Conservation (phyloP, 805 yeast genomes). For the Metschnikowia rubicola region DNA sequence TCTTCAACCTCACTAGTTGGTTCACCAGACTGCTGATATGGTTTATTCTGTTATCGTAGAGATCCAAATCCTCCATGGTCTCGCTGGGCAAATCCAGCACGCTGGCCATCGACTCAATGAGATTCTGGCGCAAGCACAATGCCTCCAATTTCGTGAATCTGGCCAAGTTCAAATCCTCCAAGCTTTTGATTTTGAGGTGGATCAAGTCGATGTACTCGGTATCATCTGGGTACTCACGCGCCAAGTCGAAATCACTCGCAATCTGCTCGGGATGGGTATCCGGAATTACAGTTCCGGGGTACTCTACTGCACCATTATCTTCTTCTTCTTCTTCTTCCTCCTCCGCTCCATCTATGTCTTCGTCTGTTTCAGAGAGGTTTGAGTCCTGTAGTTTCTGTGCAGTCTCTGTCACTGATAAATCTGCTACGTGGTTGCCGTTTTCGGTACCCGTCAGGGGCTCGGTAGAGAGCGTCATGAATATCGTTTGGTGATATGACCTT, state of each 20-base stretch:
- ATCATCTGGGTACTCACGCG: slow-evolving; percentile 55
- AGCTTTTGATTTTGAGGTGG: slow-evolving; percentile 62
- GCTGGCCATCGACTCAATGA: slow-evolving; percentile 62
- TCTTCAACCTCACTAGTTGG: slow-evolving; percentile 52
- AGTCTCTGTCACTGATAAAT: background rate
- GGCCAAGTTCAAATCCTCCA: slow-evolving; percentile 57
- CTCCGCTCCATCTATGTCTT: slow-evolving; percentile 25
- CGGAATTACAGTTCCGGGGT: slow-evolving; percentile 42
- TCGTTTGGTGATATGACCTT: background rate
- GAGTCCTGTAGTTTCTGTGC: slow-evolving; percentile 3
- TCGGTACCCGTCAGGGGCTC: background rate
- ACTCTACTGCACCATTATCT: slow-evolving; percentile 39
- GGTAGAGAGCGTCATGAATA: background rate
- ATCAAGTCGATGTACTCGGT: slow-evolving; percentile 59
- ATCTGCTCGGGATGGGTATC: slow-evolving; percentile 51
- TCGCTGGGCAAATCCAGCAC: slow-evolving; percentile 58
- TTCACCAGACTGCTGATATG: slow-evolving; percentile 75
- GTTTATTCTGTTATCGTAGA: slow-evolving; percentile 87
- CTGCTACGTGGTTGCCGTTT: background rate
- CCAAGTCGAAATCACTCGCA: slow-evolving; percentile 66
- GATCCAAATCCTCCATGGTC: slow-evolving; percentile 71
- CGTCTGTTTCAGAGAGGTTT: slow-evolving; percentile 21
- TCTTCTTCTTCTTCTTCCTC: slow-evolving; percentile 20
- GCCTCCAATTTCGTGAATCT: slow-evolving; percentile 56
- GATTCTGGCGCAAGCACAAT: slow-evolving; percentile 79